Conservation (phyloP, 2,329 filamentous ascomycete species). For the Apiospora saccharicola region DNA sequence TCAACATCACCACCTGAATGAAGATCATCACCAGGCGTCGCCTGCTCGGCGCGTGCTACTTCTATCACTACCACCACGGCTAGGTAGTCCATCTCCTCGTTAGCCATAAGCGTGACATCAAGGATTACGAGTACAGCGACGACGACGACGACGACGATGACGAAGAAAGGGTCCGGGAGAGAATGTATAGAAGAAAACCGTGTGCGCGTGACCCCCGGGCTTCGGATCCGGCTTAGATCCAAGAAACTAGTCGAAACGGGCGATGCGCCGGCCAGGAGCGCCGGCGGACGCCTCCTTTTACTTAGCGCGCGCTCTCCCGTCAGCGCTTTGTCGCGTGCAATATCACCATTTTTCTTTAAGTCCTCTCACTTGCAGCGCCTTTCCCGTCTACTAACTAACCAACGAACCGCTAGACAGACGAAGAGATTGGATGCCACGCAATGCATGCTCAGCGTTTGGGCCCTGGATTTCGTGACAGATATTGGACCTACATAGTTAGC, state of each 20-base stretch:
- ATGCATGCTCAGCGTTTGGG: background rate
- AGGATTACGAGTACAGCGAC: background rate
- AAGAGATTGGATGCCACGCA: background rate
- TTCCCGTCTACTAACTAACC: background rate
- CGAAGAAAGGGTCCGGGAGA: background rate
- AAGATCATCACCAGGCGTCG: background rate
- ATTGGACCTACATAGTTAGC: background rate
- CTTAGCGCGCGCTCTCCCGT: background rate
- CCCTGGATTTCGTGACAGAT: background rate
- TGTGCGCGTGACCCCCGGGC: background rate
- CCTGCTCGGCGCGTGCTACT: background rate
- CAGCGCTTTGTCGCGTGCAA: background rate
- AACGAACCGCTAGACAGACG: background rate
- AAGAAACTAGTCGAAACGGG: background rate
- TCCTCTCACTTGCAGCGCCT: background rate
- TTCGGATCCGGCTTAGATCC: background rate
- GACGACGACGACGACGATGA: no score
- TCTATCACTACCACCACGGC: no score
- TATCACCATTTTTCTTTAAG: background rate
- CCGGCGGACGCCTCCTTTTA: constrained; percentile 9
- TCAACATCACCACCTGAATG: background rate
- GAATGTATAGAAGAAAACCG: background rate
- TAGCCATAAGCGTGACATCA: background rate
- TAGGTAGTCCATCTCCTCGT: no score
- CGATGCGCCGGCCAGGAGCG: background rate